Conservation (phyloP, 768 basidiomycete species). For the Wakefieldia striispora region DNA sequence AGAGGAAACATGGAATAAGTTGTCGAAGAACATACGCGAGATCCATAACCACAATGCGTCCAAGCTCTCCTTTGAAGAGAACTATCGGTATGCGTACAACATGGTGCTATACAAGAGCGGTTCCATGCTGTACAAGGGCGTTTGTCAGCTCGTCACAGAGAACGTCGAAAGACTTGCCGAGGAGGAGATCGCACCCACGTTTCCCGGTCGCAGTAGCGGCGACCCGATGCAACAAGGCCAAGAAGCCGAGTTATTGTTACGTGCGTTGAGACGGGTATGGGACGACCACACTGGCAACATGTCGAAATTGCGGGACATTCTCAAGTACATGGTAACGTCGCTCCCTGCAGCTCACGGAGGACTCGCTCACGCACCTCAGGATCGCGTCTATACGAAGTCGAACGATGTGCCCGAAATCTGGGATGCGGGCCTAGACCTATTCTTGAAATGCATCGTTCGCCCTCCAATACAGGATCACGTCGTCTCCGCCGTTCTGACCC, state of each 20-base stretch:
- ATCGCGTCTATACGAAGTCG: conserved; percentile 79
- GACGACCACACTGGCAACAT: conserved; percentile 90
- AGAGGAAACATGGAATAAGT: conserved; percentile 78
- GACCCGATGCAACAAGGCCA: conserved; percentile 76
- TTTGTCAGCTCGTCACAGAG: conserved; percentile 72
- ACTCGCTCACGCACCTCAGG: conserved; percentile 49
- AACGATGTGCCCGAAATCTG: conserved; percentile 77
- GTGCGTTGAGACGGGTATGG: conserved; percentile 83
- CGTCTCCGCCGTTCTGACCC: conserved; percentile 75
- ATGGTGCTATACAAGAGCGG: conserved; percentile 88
- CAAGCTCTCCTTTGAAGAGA: conserved; percentile 88
- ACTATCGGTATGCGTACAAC: conserved; percentile 92
- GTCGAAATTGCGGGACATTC: conserved; percentile 81
- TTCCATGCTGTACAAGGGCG: conserved; percentile 82
- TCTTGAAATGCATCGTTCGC: conserved; percentile 76
- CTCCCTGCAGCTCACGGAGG: neutral
- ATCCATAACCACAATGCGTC: conserved; percentile 94
- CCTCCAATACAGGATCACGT: conserved; percentile 83
- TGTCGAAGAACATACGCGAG: conserved; percentile 85
- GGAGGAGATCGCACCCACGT: conserved; percentile 74
- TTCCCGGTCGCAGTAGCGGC: conserved; percentile 65
- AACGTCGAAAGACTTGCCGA: conserved; percentile 81
- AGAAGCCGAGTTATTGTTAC: conserved; percentile 84
- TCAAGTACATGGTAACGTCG: conserved; percentile 89
- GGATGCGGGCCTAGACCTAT: conserved; percentile 80